These are phyloP conservation scores for Phialophora verrucosa DNA, from an alignment of 2,329 filamentous ascomycete genomes.

Conservation along the genomic window DNA sequence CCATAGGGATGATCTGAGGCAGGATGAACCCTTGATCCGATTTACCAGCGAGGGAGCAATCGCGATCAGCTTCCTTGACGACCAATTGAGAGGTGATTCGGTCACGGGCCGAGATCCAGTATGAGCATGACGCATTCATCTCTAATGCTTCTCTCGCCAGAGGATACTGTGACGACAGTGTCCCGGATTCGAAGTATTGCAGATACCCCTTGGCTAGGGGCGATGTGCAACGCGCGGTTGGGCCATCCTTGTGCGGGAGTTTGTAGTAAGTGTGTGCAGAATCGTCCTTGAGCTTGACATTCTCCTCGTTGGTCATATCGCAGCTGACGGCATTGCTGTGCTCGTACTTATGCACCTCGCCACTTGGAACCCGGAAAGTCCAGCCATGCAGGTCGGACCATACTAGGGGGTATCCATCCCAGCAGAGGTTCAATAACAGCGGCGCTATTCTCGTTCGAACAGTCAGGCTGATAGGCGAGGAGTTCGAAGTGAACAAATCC, in stretches of 20 bases:
- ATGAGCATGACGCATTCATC: constrained; percentile 98
- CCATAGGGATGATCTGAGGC: constrained; percentile 97
- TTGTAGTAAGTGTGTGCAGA: constrained; percentile 77
- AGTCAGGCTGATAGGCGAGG: constrained; percentile 72
- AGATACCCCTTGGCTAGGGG: constrained; percentile 92
- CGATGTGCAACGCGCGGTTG: constrained; percentile 78
- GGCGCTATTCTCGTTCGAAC: constrained; percentile 89
- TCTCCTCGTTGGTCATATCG: constrained; percentile 76
- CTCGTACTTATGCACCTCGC: constrained; percentile 68
- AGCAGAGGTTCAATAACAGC: constrained; percentile 78
- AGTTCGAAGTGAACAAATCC: constrained; percentile 76
- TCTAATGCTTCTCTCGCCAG: constrained; percentile 95
- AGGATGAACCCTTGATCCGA: constrained; percentile 78
- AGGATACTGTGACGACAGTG: constrained; percentile 80
- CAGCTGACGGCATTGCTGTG: constrained; percentile 75
- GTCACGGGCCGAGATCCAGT: constrained; percentile 96
- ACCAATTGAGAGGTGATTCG: constrained; percentile 95
- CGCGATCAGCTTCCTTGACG: constrained; percentile 74
- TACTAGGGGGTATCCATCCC: constrained; percentile 86
- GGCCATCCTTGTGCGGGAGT: constrained; percentile 94
- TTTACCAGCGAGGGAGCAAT: constrained; percentile 37
- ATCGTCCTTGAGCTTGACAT: constrained; percentile 70
- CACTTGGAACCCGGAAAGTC: constrained; percentile 78
- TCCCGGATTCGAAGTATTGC: constrained; percentile 87
- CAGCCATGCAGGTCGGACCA: constrained; percentile 95